These are phyloP conservation scores for Euclidium syriacum DNA, from an alignment of 345 rosid genomes.

Conservation along the genomic window DNA sequence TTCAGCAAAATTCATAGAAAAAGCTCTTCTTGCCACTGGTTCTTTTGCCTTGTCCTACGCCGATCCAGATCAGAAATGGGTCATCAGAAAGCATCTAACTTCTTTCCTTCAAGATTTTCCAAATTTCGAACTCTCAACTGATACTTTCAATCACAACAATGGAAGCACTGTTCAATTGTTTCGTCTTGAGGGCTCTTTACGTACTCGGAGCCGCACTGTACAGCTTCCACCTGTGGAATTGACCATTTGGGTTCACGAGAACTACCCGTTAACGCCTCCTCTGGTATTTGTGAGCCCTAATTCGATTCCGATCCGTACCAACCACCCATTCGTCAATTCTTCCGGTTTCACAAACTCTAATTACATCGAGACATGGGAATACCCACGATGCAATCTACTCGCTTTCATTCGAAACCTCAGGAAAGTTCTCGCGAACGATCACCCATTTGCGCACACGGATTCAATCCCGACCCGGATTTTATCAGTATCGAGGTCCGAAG, in stretches of 20 bases:
- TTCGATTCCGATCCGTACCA: conserved; percentile 26
- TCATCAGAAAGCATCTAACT: conserved; percentile 53
- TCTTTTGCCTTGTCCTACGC: conserved; percentile 54
- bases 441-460: conserved; percentile 36
- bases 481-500: conserved; percentile 47
- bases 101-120: conserved; percentile 51
- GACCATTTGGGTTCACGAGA: conserved; percentile 65
- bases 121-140: conserved; percentile 35
- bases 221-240: conserved; percentile 36
- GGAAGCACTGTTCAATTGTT: conserved; percentile 58
- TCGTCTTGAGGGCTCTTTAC: conserved; percentile 38
- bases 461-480: conserved; percentile 30
- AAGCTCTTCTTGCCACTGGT: conserved; percentile 41
- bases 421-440: conserved; percentile 46
- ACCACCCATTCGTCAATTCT: conserved; percentile 58
- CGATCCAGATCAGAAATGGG: conserved; percentile 53
- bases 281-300: conserved; percentile 37
- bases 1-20: conserved; percentile 49
- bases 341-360: conserved; percentile 44
- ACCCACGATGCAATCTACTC: conserved; percentile 45
- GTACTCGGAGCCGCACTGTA: conserved; percentile 15
- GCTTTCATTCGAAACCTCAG: conserved; percentile 42
- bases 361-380: conserved; percentile 49
- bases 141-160: conserved; percentile 49
- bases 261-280: conserved; percentile 58